These are phyloP conservation scores for Plasmodium yoelii DNA, from an alignment of 169 alveolate species.

Conservation along the genomic window DNA sequence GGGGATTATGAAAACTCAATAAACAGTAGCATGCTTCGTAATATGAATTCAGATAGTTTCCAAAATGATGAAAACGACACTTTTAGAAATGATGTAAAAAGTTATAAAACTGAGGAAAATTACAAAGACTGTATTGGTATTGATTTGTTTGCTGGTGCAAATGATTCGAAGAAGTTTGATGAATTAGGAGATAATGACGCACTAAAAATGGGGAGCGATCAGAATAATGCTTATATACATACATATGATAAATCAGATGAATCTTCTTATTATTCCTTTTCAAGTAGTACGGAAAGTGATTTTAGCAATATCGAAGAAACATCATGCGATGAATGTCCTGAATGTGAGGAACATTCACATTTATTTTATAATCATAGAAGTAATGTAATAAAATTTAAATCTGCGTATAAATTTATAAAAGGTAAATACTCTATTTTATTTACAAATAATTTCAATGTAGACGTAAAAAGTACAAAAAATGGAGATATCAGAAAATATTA, in stretches of 20 bases:
- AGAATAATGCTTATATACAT: too few relatives aligned
- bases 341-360: constrained; percentile 24
- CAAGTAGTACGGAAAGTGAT: constrained; percentile 19
- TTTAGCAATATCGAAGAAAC: constrained; percentile 11
- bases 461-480: constrained; percentile 10
- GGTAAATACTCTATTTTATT: constrained; percentile 18
- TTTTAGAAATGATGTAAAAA: too few relatives aligned
- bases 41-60: too few relatives aligned
- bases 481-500: constrained; percentile 14
- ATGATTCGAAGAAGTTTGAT: too few relatives aligned
- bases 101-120: too few relatives aligned
- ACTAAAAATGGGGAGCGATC: too few relatives aligned
- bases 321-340: constrained; percentile 34
- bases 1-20: too few relatives aligned
- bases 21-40: too few relatives aligned
- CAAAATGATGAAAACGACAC: too few relatives aligned
- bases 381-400: constrained; percentile 15
- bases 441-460: constrained; percentile 32
- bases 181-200: too few relatives aligned
- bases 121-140: too few relatives aligned
- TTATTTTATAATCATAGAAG: constrained; percentile 17
- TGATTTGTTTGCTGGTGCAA: too few relatives aligned
- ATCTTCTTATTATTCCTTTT: constrained; percentile 7
- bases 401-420: constrained; percentile 54
- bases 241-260: constrained; percentile 12